Conservation (phyloP, 805 yeast genomes). For the Yarrowia hollandica region DNA sequence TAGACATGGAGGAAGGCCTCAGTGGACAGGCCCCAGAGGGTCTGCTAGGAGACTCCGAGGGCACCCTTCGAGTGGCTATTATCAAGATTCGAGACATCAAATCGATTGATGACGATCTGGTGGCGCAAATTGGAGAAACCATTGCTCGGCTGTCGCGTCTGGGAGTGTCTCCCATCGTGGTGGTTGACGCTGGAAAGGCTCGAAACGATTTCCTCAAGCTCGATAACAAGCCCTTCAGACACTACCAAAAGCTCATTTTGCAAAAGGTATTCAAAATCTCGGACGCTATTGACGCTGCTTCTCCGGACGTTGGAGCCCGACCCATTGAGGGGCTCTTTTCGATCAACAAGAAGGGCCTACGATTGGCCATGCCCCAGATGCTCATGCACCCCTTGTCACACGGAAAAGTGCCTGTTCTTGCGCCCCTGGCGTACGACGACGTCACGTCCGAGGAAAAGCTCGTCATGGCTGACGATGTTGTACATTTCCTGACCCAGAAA, state of each 20-base stretch:
- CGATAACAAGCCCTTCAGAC: constrained; percentile 34
- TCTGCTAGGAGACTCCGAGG: constrained; percentile 30
- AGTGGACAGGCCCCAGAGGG: not conserved
- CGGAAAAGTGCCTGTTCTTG: constrained; percentile 51
- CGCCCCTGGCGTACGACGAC: constrained; percentile 69
- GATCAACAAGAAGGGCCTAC: constrained; percentile 31
- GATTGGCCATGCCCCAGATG: constrained; percentile 43
- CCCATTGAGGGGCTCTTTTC: constrained; percentile 46
- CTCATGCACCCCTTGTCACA: constrained; percentile 48
- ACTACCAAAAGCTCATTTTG: constrained; percentile 37
- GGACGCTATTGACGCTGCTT: constrained; percentile 32
- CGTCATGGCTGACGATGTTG: constrained; percentile 45
- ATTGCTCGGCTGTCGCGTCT: constrained; percentile 54
- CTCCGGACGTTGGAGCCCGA: constrained; percentile 35
- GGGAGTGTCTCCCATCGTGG: constrained; percentile 74
- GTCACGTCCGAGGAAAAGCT: constrained; percentile 46
- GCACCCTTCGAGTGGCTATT: constrained; percentile 51
- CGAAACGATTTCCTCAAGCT: constrained; percentile 35
- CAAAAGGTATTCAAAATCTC: constrained; percentile 33
- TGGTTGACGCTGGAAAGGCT: constrained; percentile 51
- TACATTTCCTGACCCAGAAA: constrained; percentile 45
- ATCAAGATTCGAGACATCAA: constrained; percentile 50
- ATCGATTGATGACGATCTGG: constrained; percentile 32
- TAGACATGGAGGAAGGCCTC: not conserved
- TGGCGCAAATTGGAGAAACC: constrained; percentile 53